phyloP scores from a whole-genome alignment of 2,329 filamentous ascomycete species.

The Aspergillus tubingensis region DNA sequence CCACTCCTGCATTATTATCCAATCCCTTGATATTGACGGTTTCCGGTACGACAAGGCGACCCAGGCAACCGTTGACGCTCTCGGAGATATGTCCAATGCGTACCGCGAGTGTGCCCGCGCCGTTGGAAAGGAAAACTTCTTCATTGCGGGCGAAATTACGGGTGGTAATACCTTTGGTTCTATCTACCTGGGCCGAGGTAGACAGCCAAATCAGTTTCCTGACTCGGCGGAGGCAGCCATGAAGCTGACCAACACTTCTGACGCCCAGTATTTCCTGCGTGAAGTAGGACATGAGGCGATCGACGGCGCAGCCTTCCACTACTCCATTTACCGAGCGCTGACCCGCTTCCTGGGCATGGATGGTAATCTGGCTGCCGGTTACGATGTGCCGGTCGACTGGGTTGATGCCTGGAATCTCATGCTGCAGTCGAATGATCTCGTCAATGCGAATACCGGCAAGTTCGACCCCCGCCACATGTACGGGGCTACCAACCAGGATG shows the following conservation, averaged over 20 bases:
- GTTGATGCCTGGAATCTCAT: slow-evolving; percentile 57
- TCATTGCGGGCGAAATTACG: slow-evolving; percentile 64
- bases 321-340: slow-evolving; percentile 61
- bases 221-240: slow-evolving; percentile 51
- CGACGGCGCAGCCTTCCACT: slow-evolving; percentile 63
- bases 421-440: slow-evolving; percentile 58
- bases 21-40: slow-evolving; percentile 63
- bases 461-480: slow-evolving; percentile 66
- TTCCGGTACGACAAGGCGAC: slow-evolving; percentile 67
- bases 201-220: slow-evolving; percentile 55
- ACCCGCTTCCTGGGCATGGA: slow-evolving; percentile 62
- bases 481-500: slow-evolving; percentile 65
- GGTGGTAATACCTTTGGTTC: slow-evolving; percentile 61
- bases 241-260: slow-evolving; percentile 46
- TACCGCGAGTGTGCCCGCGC: slow-evolving; percentile 58
- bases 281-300: slow-evolving; percentile 54
- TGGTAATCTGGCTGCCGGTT: slow-evolving; percentile 55
- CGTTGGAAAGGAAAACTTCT: slow-evolving; percentile 63
- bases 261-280: slow-evolving; percentile 53
- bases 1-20: slow-evolving; percentile 64
- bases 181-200: slow-evolving; percentile 63
- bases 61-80: slow-evolving; percentile 62
- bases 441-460: slow-evolving; percentile 60
- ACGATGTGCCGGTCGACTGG: slow-evolving; percentile 57
- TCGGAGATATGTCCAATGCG: slow-evolving; percentile 58